Percentiles rank a stretch among this genome's conserved stretches.
These are phyloP conservation scores for Hexamita inflata DNA, from an alignment of 208 protist species.

Conservation along the genomic window DNA sequence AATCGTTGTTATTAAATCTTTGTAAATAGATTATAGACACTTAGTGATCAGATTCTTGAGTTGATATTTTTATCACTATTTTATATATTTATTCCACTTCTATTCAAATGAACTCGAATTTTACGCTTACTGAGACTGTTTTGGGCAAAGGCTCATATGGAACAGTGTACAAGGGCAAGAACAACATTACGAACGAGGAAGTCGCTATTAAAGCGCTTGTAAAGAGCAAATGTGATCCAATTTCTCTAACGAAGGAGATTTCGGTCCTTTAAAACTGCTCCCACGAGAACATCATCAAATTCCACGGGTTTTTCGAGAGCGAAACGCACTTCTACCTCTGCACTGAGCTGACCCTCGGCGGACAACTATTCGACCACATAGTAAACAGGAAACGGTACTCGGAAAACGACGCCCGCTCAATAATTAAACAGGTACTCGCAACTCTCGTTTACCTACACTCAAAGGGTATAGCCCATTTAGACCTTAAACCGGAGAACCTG, in stretches of 20 bases:
- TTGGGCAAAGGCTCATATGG: slow-evolving; percentile 41
- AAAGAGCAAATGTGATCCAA: slow-evolving; percentile 44
- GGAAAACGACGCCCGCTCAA: slow-evolving; percentile 49
- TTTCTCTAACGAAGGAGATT: slow-evolving; percentile 49
- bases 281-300: slow-evolving; percentile 52
- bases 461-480: slow-evolving; percentile 60
- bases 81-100: too few relatives aligned
- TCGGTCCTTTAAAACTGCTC: slow-evolving; percentile 44
- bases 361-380: slow-evolving; percentile 64
- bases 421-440: slow-evolving; percentile 48
- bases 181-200: slow-evolving; percentile 32
- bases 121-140: not conserved
- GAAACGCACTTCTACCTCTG: slow-evolving; percentile 44
- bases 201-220: slow-evolving; percentile 55
- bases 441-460: slow-evolving; percentile 54
- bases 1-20: too few relatives aligned
- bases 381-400: slow-evolving; percentile 52
- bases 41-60: too few relatives aligned
- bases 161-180: slow-evolving; percentile 32
- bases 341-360: slow-evolving; percentile 50
- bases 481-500: slow-evolving; percentile 69
- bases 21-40: too few relatives aligned
- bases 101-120: too few relatives aligned
- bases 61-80: too few relatives aligned
- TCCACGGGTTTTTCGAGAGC: slow-evolving; percentile 49